phyloP scores from a whole-genome alignment of 768 basidiomycete species.

The Rhizopogon rudus region DNA sequence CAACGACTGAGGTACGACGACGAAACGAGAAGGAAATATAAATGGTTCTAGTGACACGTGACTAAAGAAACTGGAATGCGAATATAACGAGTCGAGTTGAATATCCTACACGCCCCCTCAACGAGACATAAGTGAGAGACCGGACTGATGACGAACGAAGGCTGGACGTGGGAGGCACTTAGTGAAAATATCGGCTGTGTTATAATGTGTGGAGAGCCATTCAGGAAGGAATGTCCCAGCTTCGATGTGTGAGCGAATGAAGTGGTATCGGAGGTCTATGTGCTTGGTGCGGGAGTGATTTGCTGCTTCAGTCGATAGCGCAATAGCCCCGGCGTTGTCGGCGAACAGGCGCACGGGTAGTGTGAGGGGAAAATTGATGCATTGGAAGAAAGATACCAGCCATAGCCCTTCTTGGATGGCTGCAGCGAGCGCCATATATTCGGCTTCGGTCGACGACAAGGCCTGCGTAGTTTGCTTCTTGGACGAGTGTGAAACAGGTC shows the following conservation, averaged over 20 bases:
- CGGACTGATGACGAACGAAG: constrained; percentile 9
- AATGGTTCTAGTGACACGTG: too few species aligned
- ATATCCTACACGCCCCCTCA: neutral
- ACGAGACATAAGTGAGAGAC: neutral
- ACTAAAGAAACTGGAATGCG: too few species aligned
- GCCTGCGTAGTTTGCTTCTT: constrained; percentile 15
- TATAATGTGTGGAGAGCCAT: neutral
- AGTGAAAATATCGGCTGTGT: neutral
- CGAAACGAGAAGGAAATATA: too few species aligned
- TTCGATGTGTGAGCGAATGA: neutral
- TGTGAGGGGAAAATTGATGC: neutral
- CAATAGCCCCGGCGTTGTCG: too few species aligned
- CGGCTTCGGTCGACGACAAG: constrained; percentile 16
- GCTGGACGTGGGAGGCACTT: neutral
- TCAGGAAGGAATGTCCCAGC: neutral
- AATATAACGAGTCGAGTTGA: too few species aligned
- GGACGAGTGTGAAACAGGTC: neutral
- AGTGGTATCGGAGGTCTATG: too few species aligned
- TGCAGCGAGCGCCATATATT: too few species aligned
- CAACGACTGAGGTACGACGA: too few species aligned
- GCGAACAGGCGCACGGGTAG: too few species aligned
- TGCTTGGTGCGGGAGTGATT: neutral
- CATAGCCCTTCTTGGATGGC: too few species aligned
- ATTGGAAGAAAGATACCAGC: neutral
- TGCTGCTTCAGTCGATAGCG: neutral